Conservation (phyloP, 257 asterid genomes). For the Avicennia marina region DNA sequence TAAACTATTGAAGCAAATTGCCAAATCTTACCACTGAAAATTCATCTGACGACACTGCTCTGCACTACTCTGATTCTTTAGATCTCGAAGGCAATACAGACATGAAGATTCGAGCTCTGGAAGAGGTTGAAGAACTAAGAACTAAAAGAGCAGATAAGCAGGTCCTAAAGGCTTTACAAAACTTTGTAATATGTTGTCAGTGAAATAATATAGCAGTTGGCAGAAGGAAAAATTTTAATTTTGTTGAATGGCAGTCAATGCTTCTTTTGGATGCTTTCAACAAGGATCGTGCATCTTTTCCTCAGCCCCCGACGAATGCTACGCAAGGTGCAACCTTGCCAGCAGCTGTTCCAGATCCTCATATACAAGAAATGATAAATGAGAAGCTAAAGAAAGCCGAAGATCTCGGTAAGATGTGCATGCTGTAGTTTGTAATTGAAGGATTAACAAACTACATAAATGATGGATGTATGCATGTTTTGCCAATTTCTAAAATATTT, state of each 20-base stretch:
- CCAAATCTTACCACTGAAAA: not conserved
- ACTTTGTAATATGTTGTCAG: not conserved
- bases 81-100: constrained; percentile 97
- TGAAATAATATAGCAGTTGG: not conserved
- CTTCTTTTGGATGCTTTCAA: constrained; percentile 98
- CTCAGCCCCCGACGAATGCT: constrained; percentile 74
- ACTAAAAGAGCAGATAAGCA: constrained; percentile 91
- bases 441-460: not conserved
- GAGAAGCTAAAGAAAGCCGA: constrained; percentile 97
- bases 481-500: too few relatives aligned
- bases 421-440: constrained; percentile 1
- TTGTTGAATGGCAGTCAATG: constrained; percentile 56
- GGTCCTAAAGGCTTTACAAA: constrained; percentile 33
- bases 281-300: constrained; percentile 92
- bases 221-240: constrained; percentile 12
- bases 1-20: too few relatives aligned
- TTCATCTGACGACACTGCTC: constrained; percentile 11
- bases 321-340: constrained; percentile 44
- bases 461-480: not conserved
- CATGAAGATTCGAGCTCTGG: constrained; percentile 81
- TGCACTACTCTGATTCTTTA: constrained; percentile 24
- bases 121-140: constrained; percentile 86
- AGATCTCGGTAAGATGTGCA: constrained; percentile 67
- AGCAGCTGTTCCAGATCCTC: constrained; percentile 79
- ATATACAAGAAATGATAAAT: constrained; percentile 85